Evolutionary conservation across 257 asterid species (phyloP), one percentile per base, ranked within the genome.

Genomic region (Fraxinus anomala): DNA sequence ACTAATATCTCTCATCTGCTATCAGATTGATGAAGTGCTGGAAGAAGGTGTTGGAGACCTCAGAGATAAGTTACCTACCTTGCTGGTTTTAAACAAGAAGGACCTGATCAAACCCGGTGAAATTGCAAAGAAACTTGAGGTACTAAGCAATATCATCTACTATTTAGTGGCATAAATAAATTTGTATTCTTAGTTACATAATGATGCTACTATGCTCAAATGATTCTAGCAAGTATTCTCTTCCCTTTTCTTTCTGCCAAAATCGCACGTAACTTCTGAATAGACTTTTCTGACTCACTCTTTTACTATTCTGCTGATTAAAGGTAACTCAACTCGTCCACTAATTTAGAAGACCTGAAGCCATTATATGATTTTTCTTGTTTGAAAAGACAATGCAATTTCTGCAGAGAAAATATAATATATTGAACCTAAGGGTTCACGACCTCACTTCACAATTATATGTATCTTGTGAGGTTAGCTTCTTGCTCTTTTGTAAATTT

Each of bases 81-180:
- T 96, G 82, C 85, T 96, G 37, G 98, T 93, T 84, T 87, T 96
- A 79, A 96, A 96, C 90, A 96, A 96, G 88, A 91, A 89, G 85
- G 99, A 96, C 80, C 93, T 91, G 72, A 89, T 96, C 82, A 96
- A 93, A 70, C 99, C 99, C 19, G 99, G 99, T 80, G 99, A 96
- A 92, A 91, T 96, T 24, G 98, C 97, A 34, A 93, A 93, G 96
- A 96, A 86, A 84, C 95, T 93, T 72, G 91, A 91, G 98, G 99
- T 92, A 3, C 33, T 26, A 23, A 24, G 34, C 13, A 63, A 63
- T 26, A 11, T 63, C 8, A 63, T 24, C 69, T 26, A 26, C 68
- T 24, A 23, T 63, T 26, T 63, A 63, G 17, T 11, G 69, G 69
- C 16, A 54, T 54, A 23, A 24, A 61, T 36, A 73, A 40, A 36